phyloP scores from a whole-genome alignment of 1,139 yeast species.

The Yamadazyma membranifaciens region DNA sequence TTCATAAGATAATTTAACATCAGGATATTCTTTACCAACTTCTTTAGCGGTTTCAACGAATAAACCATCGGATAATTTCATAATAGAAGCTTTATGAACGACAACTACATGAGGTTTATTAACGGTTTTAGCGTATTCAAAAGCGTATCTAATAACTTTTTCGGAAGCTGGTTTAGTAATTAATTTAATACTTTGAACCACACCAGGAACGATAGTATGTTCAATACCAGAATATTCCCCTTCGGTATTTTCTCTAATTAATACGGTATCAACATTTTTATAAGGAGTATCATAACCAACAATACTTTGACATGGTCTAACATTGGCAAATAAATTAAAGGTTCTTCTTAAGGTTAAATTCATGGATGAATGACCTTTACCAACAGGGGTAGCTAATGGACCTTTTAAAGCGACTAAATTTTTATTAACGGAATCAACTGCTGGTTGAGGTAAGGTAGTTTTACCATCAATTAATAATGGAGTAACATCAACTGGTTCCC shows the following conservation, averaged over 20 bases:
- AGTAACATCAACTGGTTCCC: slow-evolving; percentile 97
- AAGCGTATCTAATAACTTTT: slow-evolving; percentile 94
- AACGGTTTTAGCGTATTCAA: slow-evolving; percentile 89
- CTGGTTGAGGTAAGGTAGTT: slow-evolving; percentile 90
- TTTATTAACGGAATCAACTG: slow-evolving; percentile 88
- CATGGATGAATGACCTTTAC: slow-evolving; percentile 97
- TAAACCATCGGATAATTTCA: slow-evolving; percentile 97
- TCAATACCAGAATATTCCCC: slow-evolving; percentile 99
- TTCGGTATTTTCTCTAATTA: slow-evolving; percentile 98
- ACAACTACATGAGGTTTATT: slow-evolving; percentile 88
- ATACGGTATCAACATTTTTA: slow-evolving; percentile 89
- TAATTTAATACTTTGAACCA: slow-evolving; percentile 95
- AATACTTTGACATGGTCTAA: slow-evolving; percentile 93
- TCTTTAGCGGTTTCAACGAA: slow-evolving; percentile 91
- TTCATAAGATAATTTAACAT: slow-evolving; percentile 77
- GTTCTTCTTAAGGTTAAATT: slow-evolving; percentile 97
- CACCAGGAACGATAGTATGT: slow-evolving; percentile 97
- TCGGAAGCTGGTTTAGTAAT: slow-evolving; percentile 96
- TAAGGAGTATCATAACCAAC: slow-evolving; percentile 95
- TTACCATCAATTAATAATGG: slow-evolving; percentile 90
- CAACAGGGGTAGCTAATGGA: slow-evolving; percentile 97
- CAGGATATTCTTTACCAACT: slow-evolving; percentile 89
- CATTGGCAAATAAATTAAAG: slow-evolving; percentile 92
- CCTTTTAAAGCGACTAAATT: slow-evolving; percentile 96
- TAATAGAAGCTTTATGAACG: slow-evolving; percentile 97